Percentiles rank a stretch among this genome's conserved stretches.
phyloP scores from a whole-genome alignment of 2,329 filamentous ascomycete species.

The Albifimbria verrucaria region DNA sequence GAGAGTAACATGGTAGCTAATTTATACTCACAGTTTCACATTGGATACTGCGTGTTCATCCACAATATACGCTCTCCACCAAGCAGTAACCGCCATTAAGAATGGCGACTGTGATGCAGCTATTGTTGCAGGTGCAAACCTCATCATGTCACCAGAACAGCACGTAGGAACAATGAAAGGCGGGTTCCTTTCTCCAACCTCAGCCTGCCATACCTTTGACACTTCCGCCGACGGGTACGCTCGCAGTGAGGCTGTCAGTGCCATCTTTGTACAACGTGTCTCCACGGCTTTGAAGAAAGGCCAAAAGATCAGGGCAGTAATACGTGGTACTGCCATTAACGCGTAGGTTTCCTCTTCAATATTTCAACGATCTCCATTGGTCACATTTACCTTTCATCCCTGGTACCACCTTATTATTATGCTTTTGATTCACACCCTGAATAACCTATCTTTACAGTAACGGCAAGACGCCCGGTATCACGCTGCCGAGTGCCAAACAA shows the following conservation, averaged over 20 bases:
- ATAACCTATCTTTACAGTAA: slow-evolving; percentile 29
- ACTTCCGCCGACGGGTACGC: slow-evolving; percentile 47
- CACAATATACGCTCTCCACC: slow-evolving; percentile 38
- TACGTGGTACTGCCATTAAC: slow-evolving; percentile 45
- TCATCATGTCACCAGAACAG: slow-evolving; percentile 22
- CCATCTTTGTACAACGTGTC: slow-evolving; percentile 52
- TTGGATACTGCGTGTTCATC: slow-evolving; percentile 46
- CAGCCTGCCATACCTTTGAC: slow-evolving; percentile 45
- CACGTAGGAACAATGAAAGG: slow-evolving; percentile 18
- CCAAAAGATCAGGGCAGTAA: slow-evolving; percentile 47
- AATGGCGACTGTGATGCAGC: slow-evolving; percentile 27
- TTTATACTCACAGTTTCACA: slow-evolving; percentile 36
- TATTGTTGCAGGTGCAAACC: slow-evolving; percentile 28
- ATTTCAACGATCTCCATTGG: no score
- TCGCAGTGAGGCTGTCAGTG: slow-evolving; percentile 53
- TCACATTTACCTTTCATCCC: no score
- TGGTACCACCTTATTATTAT: neutral
- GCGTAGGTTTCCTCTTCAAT: slow-evolving; percentile 25
- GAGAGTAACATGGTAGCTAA: neutral
- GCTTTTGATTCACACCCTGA: neutral
- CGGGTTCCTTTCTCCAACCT: slow-evolving; percentile 25
- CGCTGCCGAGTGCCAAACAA: slow-evolving; percentile 42
- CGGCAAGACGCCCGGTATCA: slow-evolving; percentile 46
- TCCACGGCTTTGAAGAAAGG: slow-evolving; percentile 48
- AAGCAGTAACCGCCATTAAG: slow-evolving; percentile 29